Percentiles rank a stretch among this genome's conserved stretches.
Evolutionary conservation across 78 protist genomes (phyloP).

Genomic region (Blattamonas nauphoetae): DNA sequence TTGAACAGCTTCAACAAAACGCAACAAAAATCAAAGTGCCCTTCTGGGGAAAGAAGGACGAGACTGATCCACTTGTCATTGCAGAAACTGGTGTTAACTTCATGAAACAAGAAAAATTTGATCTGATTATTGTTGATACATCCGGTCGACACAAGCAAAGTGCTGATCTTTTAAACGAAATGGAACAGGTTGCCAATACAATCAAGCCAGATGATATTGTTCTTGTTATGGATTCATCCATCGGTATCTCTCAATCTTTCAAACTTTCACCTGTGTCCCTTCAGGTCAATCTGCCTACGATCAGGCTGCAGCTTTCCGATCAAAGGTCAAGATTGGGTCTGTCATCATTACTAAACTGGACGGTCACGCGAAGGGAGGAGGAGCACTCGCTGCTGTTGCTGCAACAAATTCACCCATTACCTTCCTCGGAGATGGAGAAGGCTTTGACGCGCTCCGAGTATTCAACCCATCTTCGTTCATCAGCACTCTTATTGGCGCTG

Average conservation of each 20-base stretch:
- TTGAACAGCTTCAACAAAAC: slow-evolving; percentile 94
- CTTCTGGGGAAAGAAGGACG: slow-evolving; percentile 80
- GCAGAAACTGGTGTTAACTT: slow-evolving; percentile 82
- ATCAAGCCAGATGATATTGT: slow-evolving; percentile 77
- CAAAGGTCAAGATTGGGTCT: slow-evolving; percentile 73
- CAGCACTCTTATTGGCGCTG: slow-evolving; percentile 74
- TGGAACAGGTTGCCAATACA: slow-evolving; percentile 56
- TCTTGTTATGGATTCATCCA: slow-evolving; percentile 90
- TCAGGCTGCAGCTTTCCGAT: slow-evolving; percentile 36
- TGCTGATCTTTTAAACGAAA: slow-evolving; percentile 81
- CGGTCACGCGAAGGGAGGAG: slow-evolving; percentile 97
- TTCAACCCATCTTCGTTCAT: slow-evolving; percentile 16
- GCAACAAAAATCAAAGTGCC: slow-evolving; percentile 85
- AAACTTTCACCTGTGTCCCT: not conserved
- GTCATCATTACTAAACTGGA: slow-evolving; percentile 96
- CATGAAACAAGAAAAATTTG: slow-evolving; percentile 61
- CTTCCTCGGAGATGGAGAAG: slow-evolving; percentile 90
- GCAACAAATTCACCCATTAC: slow-evolving; percentile 66
- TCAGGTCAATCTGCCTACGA: slow-evolving; percentile 69
- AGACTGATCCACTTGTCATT: slow-evolving; percentile 79
- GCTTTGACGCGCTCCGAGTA: slow-evolving; percentile 52
- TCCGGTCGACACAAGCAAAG: slow-evolving; percentile 94
- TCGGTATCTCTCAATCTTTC: slow-evolving; percentile 48
- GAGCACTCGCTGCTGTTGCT: slow-evolving; percentile 22
- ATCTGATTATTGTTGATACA: slow-evolving; percentile 96